phyloP scores from a whole-genome alignment of 805 yeast species.

The Teunomyces gatunensis region DNA sequence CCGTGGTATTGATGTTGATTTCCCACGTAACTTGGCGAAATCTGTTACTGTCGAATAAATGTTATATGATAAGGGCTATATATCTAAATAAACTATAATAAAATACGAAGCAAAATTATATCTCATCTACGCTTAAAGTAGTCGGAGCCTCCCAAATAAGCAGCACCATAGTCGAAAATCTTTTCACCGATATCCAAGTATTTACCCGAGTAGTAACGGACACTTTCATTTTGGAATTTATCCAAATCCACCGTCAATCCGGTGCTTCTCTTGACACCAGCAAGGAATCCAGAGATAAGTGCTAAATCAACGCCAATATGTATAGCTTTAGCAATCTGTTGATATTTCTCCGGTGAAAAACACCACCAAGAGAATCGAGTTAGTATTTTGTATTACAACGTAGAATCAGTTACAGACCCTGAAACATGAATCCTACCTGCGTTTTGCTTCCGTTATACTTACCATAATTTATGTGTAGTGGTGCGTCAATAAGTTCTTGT shows the following conservation, averaged over 20 bases:
- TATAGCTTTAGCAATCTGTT: slow-evolving; percentile 48
- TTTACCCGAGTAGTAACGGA: slow-evolving; percentile 52
- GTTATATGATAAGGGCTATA: slow-evolving; percentile 1
- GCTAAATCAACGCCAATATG: slow-evolving; percentile 61
- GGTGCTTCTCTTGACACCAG: slow-evolving; percentile 71
- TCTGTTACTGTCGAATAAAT: slow-evolving; percentile 91
- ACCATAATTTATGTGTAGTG: no score
- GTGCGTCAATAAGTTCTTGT: background rate
- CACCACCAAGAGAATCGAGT: background rate
- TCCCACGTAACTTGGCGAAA: slow-evolving; percentile 98
- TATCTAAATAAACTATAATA: background rate
- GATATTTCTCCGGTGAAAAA: background rate
- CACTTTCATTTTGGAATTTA: slow-evolving; percentile 39
- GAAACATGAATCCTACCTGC: no score
- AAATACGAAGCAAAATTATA: background rate
- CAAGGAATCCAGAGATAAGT: slow-evolving; percentile 62
- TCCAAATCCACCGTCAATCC: slow-evolving; percentile 62
- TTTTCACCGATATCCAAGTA: slow-evolving; percentile 87
- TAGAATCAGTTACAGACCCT: no score
- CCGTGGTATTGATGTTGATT: slow-evolving; percentile 95
- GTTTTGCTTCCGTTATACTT: no score
- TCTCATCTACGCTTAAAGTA: slow-evolving; percentile 63
- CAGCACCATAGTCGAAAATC: slow-evolving; percentile 68
- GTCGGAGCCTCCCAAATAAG: slow-evolving; percentile 65
- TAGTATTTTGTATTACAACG: background rate